Base-by-base conservation (phyloP, 1,284 basidiomycete species). In the Ganoderma multipileum region DNA sequence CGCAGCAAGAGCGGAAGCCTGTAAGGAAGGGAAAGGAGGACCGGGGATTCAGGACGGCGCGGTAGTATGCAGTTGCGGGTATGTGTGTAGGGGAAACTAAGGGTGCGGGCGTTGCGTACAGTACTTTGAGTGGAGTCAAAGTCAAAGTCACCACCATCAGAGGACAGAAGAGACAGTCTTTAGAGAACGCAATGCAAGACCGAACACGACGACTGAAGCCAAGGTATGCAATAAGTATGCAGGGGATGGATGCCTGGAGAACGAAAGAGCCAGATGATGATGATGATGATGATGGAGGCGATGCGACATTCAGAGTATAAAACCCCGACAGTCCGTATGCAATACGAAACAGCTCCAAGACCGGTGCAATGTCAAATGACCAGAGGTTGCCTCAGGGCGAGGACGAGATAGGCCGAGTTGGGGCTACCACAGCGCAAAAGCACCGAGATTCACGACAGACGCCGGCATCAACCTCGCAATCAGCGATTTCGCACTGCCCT, bases 381-480 rank as follows among this genome's bases (percentile, higher is more conserved):
- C n/a, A n/a, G 23, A 50, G 23, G 30, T 23, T 63, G 62, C 62
- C 11, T 12, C 23, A 30, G 30, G 14, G 58, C 30, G 41, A 38
- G 52, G 64, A 41, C 47, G 58, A 61, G 60, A 52, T 65, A 41
- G 59, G 41, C 64, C 33, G 20, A 61, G 33, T 26, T 54, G 14
- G 28, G n/a, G 20, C 23, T 36, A 26, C 33, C n/a, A 52, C 64
- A 7, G 14, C 30, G 58, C 58, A 39, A 60, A 52, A 66, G 64
- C 64, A 64, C 64, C 59, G 64, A 50, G 59, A 61, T 66, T 58
- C 20, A 18, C 52, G 12, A 30, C 26, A 61, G 59, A 44, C 64
- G 64, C 59, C 55, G 28, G 57, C 11, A 33, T 47, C 47, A 47
- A 28, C 63, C 42, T 66, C 64, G 59, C 64, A 55, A 66, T 67